Conservation (phyloP, 805 yeast species). For the Pichia phayaonensis region DNA sequence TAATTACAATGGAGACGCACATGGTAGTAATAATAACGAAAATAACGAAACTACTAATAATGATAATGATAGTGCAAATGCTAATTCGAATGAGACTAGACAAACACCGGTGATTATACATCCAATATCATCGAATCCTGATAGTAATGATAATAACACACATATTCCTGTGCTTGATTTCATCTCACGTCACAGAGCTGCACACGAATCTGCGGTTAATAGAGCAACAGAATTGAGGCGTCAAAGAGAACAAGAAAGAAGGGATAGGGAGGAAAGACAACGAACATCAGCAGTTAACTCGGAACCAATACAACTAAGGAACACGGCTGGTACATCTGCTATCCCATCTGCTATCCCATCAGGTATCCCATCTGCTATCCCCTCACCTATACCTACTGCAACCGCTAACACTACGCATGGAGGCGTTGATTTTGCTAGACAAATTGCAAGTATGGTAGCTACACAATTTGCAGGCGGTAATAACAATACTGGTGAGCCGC, state of each 20-base stretch:
- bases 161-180: neutral
- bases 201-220: slow-evolving; percentile 5
- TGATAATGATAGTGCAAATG: neutral
- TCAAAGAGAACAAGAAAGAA: neutral
- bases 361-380: too few species aligned
- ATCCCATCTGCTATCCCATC: too few species aligned
- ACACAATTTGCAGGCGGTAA: slow-evolving; percentile 4
- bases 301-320: too few species aligned
- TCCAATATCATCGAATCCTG: neutral
- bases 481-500: neutral
- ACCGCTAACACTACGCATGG: neutral
- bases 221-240: slow-evolving; percentile 5
- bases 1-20: neutral
- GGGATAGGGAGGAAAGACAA: neutral
- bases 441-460: slow-evolving; percentile 8
- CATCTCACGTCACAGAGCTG: slow-evolving; percentile 5
- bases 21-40: neutral
- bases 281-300: neutral
- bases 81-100: neutral
- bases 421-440: slow-evolving; percentile 6
- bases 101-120: neutral
- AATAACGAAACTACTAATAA: too few species aligned
- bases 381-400: neutral
- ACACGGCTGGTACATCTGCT: too few species aligned
- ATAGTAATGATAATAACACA: neutral